These are phyloP conservation scores for Hemerocallis citrina DNA, from an alignment of 106 monocot species.

Conservation along the genomic window DNA sequence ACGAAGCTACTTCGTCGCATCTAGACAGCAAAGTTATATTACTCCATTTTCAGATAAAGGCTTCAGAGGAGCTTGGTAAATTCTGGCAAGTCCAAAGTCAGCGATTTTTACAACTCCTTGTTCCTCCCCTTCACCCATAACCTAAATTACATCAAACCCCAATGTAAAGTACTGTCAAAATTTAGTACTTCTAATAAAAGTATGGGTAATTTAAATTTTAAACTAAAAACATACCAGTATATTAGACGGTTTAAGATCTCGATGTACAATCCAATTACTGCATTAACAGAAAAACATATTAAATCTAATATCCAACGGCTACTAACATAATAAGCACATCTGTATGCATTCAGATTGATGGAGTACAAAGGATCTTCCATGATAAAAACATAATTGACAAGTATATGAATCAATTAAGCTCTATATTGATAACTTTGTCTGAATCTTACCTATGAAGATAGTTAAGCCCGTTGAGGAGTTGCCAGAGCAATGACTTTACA, in stretches of 20 bases:
- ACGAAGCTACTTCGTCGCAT: not conserved
- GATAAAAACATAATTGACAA: not conserved
- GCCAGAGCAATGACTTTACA: conserved; percentile 98
- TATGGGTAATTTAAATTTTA: not conserved
- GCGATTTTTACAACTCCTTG: conserved; percentile 98
- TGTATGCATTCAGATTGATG: not conserved
- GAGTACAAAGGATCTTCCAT: not conserved
- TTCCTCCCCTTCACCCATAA: conserved; percentile 98
- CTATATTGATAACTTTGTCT: not conserved
- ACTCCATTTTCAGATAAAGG: conserved; percentile 96
- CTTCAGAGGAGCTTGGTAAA: conserved; percentile 99
- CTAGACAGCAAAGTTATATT: conserved; percentile 1
- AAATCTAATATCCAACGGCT: conserved; percentile 5
- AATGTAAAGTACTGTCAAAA: conserved; percentile 3
- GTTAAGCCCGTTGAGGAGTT: conserved; percentile 94
- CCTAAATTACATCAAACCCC: conserved; percentile 36
- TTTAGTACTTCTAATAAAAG: not conserved
- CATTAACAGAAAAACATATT: conserved; percentile 12
- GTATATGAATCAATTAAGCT: not conserved
- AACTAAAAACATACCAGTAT: conserved; percentile 60
- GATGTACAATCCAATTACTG: conserved; percentile 99
- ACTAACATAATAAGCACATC: not conserved
- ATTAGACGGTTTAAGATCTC: conserved; percentile 98
- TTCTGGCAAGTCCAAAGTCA: conserved; percentile 99
- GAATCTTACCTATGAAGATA: conserved; percentile 86